Base-by-base conservation (phyloP, 192 early-diverging fungal genomes). In the Kappamyces sp. region DNA sequence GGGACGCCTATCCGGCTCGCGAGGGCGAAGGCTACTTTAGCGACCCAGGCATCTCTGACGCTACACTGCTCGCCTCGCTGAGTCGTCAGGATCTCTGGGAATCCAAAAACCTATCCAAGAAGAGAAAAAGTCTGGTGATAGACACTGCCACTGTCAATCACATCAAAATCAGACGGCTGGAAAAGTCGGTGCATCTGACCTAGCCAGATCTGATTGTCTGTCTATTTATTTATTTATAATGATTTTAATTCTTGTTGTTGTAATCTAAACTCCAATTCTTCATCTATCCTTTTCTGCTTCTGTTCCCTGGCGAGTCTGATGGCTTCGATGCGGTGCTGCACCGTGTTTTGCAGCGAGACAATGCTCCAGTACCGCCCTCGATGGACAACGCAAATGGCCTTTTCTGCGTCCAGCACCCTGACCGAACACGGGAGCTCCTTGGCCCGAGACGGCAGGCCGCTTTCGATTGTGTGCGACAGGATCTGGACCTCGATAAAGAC, bases 161-260 rank as follows among this genome's bases (percentile, higher is more conserved):
- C 38, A 53, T 40, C 23, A 57, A 57, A 40, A 44, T 44, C 33
- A 57, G 55, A 44, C 55, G 33, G 33, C 36, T 57, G 55, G 55
- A 57, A 40, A 36, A 57, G 47, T 40, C 55, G 42, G 47, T 57
- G 47, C 55, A 57, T n/a, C 47, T 57, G 34, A 57, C 31, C 32
- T 31, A 57, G 51, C 41, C 51, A 9, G 10, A 36, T 57, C 15
- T 53, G 41, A 53, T 40, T 53, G 41, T 53, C 5, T 13, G n/a
- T 40, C 44, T 12, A 12, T 46, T 53, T 40, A 40, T 53, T 40
- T 40, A 13, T 33, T 32, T 53, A 53, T 40, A 40, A 53, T 53
- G 41, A 53, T 53, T 2, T 40, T 4, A 53, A 40, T 4, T 23
- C 23, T 23, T 23, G 23, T 23, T 23, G 23, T 23, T 23, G 23